phyloP scores from a whole-genome alignment of 345 rosid species.

The Gossypioides kirkii region DNA sequence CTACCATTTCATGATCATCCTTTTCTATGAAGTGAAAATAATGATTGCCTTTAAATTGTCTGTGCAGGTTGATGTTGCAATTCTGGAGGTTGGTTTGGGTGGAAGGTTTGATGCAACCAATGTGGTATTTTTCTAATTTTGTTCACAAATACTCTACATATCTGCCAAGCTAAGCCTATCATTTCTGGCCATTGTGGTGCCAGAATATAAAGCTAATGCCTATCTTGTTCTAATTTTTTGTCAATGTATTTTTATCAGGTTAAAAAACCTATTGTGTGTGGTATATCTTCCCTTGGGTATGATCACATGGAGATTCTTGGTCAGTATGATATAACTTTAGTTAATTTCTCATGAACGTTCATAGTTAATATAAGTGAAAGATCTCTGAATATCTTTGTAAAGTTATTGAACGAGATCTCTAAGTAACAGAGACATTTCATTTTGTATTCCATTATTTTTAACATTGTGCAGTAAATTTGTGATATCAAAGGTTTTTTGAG shows the following conservation, averaged over 20 bases:
- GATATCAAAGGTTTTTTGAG: not conserved
- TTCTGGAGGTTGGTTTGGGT: conserved; percentile 93
- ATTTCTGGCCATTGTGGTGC: not conserved
- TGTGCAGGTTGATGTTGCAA: conserved; percentile 81
- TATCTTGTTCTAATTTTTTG: conserved; percentile 7
- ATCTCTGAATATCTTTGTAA: not conserved
- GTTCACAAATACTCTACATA: not conserved
- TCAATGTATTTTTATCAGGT: conserved; percentile 43
- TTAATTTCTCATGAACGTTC: not conserved
- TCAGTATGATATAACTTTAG: conserved; percentile 43
- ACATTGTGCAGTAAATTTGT: not conserved
- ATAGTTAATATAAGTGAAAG: not conserved
- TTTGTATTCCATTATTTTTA: not conserved
- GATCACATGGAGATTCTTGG: conserved; percentile 99
- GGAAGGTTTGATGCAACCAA: conserved; percentile 90
- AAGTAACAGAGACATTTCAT: not conserved
- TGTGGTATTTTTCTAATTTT: conserved; percentile 46
- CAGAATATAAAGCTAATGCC: not conserved
- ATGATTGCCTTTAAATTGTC: conserved; percentile 12
- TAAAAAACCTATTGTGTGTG: conserved; percentile 76
- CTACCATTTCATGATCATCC: not conserved
- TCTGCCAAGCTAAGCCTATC: not conserved
- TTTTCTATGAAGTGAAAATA: not conserved
- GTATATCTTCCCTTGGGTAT: conserved; percentile 87
- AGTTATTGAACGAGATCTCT: not conserved